Conservation (phyloP, 2,329 filamentous ascomycete species). For the Trichoderma sp. region DNA sequence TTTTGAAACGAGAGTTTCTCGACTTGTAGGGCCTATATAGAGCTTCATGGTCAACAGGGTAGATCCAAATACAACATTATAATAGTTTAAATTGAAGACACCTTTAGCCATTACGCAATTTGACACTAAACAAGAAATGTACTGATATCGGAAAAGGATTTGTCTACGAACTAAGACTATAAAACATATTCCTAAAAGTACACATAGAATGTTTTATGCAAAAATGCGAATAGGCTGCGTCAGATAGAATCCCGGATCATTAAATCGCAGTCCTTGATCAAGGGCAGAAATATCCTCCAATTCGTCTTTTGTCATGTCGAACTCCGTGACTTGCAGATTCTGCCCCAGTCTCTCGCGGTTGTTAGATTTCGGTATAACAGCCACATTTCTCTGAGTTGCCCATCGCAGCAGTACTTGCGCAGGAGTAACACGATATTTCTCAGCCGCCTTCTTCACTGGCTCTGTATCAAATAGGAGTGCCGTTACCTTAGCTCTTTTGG, state of each 20-base stretch:
- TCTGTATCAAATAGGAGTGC: slow-evolving; percentile 31
- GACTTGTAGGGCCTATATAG: not conserved
- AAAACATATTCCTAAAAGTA: not conserved
- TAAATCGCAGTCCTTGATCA: slow-evolving; percentile 58
- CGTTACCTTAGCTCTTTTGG: slow-evolving; percentile 26
- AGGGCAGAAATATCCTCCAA: slow-evolving; percentile 55
- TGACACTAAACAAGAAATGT: not conserved
- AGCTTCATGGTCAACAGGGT: not conserved
- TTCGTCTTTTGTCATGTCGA: slow-evolving; percentile 54
- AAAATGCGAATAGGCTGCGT: not conserved
- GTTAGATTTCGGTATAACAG: slow-evolving; percentile 64
- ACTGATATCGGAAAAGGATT: not conserved
- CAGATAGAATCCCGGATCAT: slow-evolving; percentile 39
- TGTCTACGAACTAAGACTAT: not conserved
- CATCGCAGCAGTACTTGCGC: slow-evolving; percentile 67
- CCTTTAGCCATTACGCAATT: not conserved
- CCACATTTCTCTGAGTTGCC: slow-evolving; percentile 63
- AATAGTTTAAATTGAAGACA: not conserved
- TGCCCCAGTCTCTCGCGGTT: slow-evolving; percentile 38
- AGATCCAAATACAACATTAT: too few species aligned
- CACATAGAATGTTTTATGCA: not conserved
- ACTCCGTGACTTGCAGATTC: slow-evolving; percentile 29
- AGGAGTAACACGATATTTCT: slow-evolving; percentile 56
- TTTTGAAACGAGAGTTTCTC: not conserved
- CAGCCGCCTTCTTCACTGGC: slow-evolving; percentile 39